A percentile compares a stretch with the other conserved stretches of the same genome.
These are phyloP conservation scores for Lasiodiplodia citricola DNA, from an alignment of 2,329 filamentous ascomycete species.

Conservation along the genomic window DNA sequence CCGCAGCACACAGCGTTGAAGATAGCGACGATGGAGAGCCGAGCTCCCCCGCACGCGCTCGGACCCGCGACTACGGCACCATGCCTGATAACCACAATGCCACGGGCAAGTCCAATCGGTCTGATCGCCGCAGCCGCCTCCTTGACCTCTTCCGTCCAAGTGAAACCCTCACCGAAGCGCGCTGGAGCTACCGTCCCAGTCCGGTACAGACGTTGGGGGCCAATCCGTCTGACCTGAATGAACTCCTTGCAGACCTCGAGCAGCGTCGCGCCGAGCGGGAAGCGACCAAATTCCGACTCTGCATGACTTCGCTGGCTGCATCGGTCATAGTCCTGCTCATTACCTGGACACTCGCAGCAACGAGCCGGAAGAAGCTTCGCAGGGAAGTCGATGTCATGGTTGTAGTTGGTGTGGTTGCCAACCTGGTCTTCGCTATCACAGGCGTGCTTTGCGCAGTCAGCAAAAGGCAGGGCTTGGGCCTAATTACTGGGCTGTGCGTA, in stretches of 20 bases:
- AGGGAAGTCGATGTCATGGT: constrained; percentile 77
- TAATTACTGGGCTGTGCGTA: constrained; percentile 53
- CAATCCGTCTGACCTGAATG: constrained; percentile 8
- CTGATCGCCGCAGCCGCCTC: background rate
- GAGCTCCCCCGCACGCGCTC: background rate
- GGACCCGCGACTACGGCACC: constrained; percentile 42
- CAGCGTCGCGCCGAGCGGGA: constrained; percentile 40
- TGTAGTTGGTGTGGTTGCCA: constrained; percentile 70
- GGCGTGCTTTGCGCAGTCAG: constrained; percentile 66
- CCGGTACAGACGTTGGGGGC: constrained; percentile 13
- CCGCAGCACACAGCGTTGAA: constrained; percentile 29
- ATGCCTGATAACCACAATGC: constrained; percentile 12
- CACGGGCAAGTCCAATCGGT: constrained; percentile 24
- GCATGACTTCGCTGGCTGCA: constrained; percentile 60
- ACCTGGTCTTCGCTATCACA: constrained; percentile 66
- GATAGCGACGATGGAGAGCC: constrained; percentile 33
- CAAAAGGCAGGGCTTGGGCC: constrained; percentile 52
- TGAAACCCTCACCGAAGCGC: background rate
- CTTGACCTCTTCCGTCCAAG: constrained; percentile 23
- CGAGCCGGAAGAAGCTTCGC: constrained; percentile 69
- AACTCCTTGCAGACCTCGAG: constrained; percentile 29
- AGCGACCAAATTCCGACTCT: constrained; percentile 42
- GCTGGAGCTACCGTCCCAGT: constrained; percentile 2
- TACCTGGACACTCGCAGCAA: constrained; percentile 68
- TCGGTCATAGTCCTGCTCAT: constrained; percentile 69